phyloP scores from a whole-genome alignment of 1,284 basidiomycete species.

The Cryptococcus hybrid region DNA sequence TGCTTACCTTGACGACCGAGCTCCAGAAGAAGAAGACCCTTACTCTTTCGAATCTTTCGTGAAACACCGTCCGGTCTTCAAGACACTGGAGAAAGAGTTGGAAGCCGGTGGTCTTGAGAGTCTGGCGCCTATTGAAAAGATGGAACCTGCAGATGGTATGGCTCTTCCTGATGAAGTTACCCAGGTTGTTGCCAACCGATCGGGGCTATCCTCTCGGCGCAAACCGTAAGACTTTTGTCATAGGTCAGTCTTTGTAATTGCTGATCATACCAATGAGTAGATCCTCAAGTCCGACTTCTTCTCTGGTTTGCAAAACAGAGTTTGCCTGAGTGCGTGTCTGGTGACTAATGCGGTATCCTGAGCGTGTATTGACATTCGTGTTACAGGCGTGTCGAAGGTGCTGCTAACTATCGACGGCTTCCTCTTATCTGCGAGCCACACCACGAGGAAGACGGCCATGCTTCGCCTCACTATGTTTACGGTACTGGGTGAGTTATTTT shows the following conservation, averaged over 20 bases:
- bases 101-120: conserved; percentile 73
- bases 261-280: conserved; percentile 37
- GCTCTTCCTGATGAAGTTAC: conserved; percentile 83
- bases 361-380: not conserved
- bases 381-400: conserved; percentile 79
- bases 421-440: conserved; percentile 59
- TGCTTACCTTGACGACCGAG: conserved; percentile 82
- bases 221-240: conserved; percentile 18
- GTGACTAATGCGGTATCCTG: not conserved
- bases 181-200: conserved; percentile 77
- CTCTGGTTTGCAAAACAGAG: conserved; percentile 67
- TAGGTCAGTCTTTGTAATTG: too few species aligned
- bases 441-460: conserved; percentile 43
- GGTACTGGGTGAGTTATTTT: conserved; percentile 70
- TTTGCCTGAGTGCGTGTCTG: not conserved
- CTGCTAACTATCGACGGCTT: conserved; percentile 84
- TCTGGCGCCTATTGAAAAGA: conserved; percentile 82
- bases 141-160: conserved; percentile 68
- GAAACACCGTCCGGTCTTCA: conserved; percentile 84
- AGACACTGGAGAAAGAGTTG: conserved; percentile 92
- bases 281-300: conserved; percentile 99
- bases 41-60: conserved; percentile 79
- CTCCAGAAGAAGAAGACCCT: conserved; percentile 73
- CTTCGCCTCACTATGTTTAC: conserved; percentile 63
- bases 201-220: conserved; percentile 72